A percentile compares a stretch with the other conserved stretches of the same genome.
Evolutionary conservation across 2,329 filamentous ascomycete species (phyloP).

Genomic region (Decorospora gaudefroyi): DNA sequence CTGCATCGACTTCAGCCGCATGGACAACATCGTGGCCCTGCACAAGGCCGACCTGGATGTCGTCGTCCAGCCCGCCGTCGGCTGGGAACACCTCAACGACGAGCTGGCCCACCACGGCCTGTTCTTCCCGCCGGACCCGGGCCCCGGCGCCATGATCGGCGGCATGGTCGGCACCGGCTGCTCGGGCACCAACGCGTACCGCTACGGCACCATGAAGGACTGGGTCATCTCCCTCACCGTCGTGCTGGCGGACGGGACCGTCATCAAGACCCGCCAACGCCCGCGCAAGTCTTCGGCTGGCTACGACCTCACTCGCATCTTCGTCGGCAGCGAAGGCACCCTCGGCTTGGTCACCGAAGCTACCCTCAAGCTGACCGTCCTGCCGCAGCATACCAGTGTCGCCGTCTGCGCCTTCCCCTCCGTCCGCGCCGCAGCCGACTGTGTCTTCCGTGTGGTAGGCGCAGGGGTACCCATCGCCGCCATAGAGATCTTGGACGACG

Average conservation of each 20-base stretch:
- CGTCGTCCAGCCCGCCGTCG: conserved; percentile 67
- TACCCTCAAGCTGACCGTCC: conserved; percentile 81
- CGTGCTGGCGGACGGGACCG: conserved; percentile 84
- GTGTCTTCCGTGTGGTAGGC: conserved; percentile 78
- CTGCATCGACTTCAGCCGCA: conserved; percentile 81
- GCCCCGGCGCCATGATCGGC: conserved; percentile 89
- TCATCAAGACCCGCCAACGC: conserved; percentile 86
- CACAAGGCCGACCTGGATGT: conserved; percentile 71
- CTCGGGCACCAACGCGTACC: conserved; percentile 83
- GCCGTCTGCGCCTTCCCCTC: conserved; percentile 70
- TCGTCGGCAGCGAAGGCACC: conserved; percentile 90
- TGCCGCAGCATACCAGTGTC: conserved; percentile 77
- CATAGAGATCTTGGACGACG: conserved; percentile 90
- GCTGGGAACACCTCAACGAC: conserved; percentile 86
- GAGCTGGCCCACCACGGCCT: conserved; percentile 71
- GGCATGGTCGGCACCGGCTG: conserved; percentile 82
- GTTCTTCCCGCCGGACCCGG: conserved; percentile 91
- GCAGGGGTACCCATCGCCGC: conserved; percentile 84
- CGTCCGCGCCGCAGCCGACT: conserved; percentile 74
- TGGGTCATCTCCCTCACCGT: conserved; percentile 89
- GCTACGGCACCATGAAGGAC: conserved; percentile 93
- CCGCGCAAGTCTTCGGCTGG: conserved; percentile 89
- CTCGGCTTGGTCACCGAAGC: conserved; percentile 91
- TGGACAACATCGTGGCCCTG: conserved; percentile 78
- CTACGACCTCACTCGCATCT: conserved; percentile 87